Base-by-base conservation (phyloP, 768 basidiomycete genomes). In the Tulasnella sp. region DNA sequence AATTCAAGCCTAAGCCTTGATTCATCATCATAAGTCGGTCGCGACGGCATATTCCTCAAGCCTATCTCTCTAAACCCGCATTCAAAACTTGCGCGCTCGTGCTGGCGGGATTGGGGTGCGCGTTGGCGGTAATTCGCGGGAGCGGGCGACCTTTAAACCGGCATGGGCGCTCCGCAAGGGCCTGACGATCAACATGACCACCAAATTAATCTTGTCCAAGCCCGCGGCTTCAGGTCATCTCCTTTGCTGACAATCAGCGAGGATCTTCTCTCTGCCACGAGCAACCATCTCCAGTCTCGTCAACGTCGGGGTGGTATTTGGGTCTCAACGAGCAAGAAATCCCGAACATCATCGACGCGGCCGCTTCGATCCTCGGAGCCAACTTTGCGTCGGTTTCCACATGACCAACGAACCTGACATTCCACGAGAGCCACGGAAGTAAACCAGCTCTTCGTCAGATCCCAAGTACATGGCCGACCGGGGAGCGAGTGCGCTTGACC, bases 111-210 rank as follows among this genome's bases (percentile, higher is more conserved):
- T 94, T 9, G 85, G 88, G 18, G 85, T 95, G 24, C 90, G 94
- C 76, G 87, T 95, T 1, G 94, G 94, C 37, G 94, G 94, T 73
- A 95, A 95, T 85, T 92, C 92, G 0, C 94, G 95, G 84, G 94
- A 96, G 78, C 89, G 87, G 3, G 92, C 87, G 6, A 85, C 91
- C 14, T 82, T 87, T 83, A 73, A n/a, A 85, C 5, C 84, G 90
- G 81, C 91, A 90, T 41, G 83, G 12, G 87, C 86, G 44, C 89
- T 91, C 9, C 84, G 89, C 0, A 88, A 90, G 74, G 87, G 87
- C 28, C 82, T 85, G 11, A 88, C 89, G 34, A 85, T 93, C 37
- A 86, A 89, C 73, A 94, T 93, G 84, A 84, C 85, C 80, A 83
- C 83, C 41, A n/a, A n/a, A n/a, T n/a, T 76, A 80, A 28, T 77